Percentiles rank a stretch among this genome's conserved stretches.
Conservation (phyloP, 2,329 filamentous ascomycete genomes). For the Diaporthe citriasiana region DNA sequence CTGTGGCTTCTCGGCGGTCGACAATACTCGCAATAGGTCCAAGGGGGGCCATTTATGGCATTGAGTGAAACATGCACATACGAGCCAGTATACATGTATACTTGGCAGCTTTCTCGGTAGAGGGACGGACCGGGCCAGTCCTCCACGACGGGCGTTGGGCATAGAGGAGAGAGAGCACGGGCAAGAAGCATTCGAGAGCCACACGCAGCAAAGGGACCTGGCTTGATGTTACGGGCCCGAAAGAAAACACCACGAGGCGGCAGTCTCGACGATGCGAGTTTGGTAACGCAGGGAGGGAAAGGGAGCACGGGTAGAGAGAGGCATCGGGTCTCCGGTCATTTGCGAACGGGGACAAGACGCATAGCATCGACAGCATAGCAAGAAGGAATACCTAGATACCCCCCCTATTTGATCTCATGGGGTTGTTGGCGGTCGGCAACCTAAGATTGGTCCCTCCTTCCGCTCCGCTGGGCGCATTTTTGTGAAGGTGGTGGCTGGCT, state of each 20-base stretch:
- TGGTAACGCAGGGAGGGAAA: not conserved
- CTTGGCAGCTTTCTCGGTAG: not conserved
- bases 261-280: not conserved
- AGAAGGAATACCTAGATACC: slow-evolving; percentile 35
- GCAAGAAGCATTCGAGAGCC: not conserved
- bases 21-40: not conserved
- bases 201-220: not conserved
- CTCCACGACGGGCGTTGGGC: slow-evolving; percentile 3
- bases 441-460: no score
- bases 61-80: not conserved
- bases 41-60: not conserved
- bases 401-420: slow-evolving; percentile 18
- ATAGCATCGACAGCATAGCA: slow-evolving; percentile 33
- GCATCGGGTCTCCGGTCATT: not conserved
- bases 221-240: not conserved
- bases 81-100: not conserved
- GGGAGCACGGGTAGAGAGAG: not conserved
- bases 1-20: not conserved
- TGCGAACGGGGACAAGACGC: not conserved
- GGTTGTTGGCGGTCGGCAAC: not conserved
- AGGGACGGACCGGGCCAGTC: not conserved
- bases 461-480: not conserved
- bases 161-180: not conserved
- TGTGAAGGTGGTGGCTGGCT: not conserved
- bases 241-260: not conserved